Base-by-base conservation (phyloP, 805 yeast species). In the Starmerella roubikii region DNA sequence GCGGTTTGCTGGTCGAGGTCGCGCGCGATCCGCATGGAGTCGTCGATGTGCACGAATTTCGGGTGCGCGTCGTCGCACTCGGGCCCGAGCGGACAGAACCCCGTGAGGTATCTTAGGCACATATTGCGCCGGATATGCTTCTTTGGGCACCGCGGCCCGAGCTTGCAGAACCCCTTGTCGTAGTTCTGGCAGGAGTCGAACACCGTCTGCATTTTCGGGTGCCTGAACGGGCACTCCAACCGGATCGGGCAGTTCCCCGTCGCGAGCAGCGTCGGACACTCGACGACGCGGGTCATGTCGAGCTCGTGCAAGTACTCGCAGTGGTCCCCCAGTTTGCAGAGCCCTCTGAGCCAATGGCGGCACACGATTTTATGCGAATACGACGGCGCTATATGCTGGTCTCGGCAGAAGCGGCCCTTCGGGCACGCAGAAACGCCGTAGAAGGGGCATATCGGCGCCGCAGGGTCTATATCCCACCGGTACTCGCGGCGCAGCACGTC, bases 241-340 rank as follows among this genome's bases (percentile, higher is more conserved):
- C 85, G 72, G 57, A 85, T 95, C 5, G 93, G 79, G 58, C 98
- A 88, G 34, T 41, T 48, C 12, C 64, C 67, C 49, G 74, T 75
- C 56, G 83, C 77, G 32, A 84, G 69, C 58, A 72, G 88, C 58
- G 83, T 82, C 19, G 84, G 71, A 58, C 99, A 91, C 58, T 91
- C 98, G 3, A 97, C 97, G 93, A 91, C 88, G 60, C 82, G 84
- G 44, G 93, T 68, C 51, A 91, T 62, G 54, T 91, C 88, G 55
- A 86, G 86, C 56, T 91, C 99, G 60, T 91, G 99, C 32, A 91
- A 62, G 53, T 83, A 91, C 64, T 91, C 99, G 60, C 99, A 91
- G 49, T 82, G 83, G 50, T 85, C 94, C 36, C 93, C 93, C 65
- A 88, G 88, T 62, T 91, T 91, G 61, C 99, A 91, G 26, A 91